Evolutionary conservation across 768 basidiomycete species (phyloP).

Genomic region (Lentinula boryana): DNA sequence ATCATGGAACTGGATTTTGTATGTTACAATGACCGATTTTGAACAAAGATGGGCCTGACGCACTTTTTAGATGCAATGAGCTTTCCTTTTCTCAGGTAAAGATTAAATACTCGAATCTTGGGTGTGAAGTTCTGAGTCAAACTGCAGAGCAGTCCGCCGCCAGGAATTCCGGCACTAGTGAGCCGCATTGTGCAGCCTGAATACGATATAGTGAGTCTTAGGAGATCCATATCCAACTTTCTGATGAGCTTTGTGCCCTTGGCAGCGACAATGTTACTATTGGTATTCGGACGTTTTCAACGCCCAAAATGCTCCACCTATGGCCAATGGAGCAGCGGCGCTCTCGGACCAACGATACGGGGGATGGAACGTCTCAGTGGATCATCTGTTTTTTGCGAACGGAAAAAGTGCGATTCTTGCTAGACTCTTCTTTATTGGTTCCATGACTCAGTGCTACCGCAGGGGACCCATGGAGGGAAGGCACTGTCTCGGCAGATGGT

Average conservation of each 20-base stretch:
- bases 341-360: slow-evolving; percentile 43
- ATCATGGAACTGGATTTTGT: slow-evolving; percentile 73
- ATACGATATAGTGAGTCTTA: slow-evolving; percentile 41
- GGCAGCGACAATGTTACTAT: slow-evolving; percentile 58
- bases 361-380: slow-evolving; percentile 56
- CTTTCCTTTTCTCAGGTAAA: slow-evolving; percentile 55
- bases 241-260: slow-evolving; percentile 1
- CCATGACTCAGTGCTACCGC: neutral
- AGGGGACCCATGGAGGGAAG: slow-evolving; percentile 73
- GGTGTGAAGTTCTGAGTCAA: neutral
- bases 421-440: neutral
- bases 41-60: neutral
- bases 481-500: slow-evolving; percentile 56
- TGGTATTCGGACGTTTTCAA: slow-evolving; percentile 59
- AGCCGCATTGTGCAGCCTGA: slow-evolving; percentile 46
- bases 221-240: slow-evolving; percentile 7
- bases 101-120: slow-evolving; percentile 6
- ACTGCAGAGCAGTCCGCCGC: slow-evolving; percentile 27
- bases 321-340: slow-evolving; percentile 26
- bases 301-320: slow-evolving; percentile 25
- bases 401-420: slow-evolving; percentile 46
- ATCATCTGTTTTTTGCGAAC: slow-evolving; percentile 63
- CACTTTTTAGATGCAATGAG: slow-evolving; percentile 53
- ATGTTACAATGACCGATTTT: slow-evolving; percentile 12
- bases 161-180: slow-evolving; percentile 36